A percentile compares a stretch with the other conserved stretches of the same genome.
These are phyloP conservation scores for Toxicodendron radicans DNA, from an alignment of 345 rosid species.

Conservation along the genomic window DNA sequence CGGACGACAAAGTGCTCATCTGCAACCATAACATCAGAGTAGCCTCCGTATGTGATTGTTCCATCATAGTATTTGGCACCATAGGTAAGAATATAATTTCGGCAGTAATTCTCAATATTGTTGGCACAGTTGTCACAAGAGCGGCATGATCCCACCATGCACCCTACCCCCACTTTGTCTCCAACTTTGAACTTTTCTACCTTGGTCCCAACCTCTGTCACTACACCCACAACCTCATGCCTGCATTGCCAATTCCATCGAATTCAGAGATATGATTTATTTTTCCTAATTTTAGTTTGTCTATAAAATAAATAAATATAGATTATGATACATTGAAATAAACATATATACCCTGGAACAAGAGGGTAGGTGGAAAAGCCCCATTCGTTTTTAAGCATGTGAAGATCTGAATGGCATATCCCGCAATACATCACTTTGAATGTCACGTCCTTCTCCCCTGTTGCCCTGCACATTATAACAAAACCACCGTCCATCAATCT, in stretches of 20 bases:
- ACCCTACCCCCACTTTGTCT: constrained; percentile 32
- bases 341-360: constrained; percentile 69
- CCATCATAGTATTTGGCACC: constrained; percentile 16
- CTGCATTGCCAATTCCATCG: neutral
- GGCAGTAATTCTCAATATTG: constrained; percentile 18
- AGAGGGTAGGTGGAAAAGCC: constrained; percentile 51
- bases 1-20: constrained; percentile 3
- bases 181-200: constrained; percentile 31
- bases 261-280: too few species aligned
- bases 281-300: too few species aligned
- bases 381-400: constrained; percentile 51
- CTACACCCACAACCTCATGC: constrained; percentile 21
- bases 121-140: constrained; percentile 10
- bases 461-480: constrained; percentile 32
- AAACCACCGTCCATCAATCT: neutral
- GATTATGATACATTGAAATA: too few species aligned
- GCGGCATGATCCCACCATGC: constrained; percentile 10
- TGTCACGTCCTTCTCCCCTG: constrained; percentile 58
- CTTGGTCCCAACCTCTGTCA: constrained; percentile 16
- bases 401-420: constrained; percentile 69
- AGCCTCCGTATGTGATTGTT: constrained; percentile 18
- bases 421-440: constrained; percentile 67
- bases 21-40: constrained; percentile 10
- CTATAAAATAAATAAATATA: neutral
- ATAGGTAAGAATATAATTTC: constrained; percentile 1